Conservation (phyloP, 208 protist species). For the Wallacemonas sp. region DNA sequence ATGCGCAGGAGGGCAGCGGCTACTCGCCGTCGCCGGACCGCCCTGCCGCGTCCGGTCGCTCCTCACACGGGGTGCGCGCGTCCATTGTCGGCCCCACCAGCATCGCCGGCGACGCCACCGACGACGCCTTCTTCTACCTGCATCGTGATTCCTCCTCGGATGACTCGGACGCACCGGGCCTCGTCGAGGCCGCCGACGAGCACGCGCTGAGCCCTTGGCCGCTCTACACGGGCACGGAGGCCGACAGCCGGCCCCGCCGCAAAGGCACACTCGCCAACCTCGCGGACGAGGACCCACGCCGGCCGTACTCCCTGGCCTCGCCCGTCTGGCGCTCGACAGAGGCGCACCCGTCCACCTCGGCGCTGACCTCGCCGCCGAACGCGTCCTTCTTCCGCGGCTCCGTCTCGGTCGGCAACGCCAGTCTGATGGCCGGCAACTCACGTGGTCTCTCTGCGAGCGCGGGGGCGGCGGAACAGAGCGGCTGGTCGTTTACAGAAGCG, state of each 20-base stretch:
- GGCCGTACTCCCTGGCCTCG: no score
- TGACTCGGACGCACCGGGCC: no score
- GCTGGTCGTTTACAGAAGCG: not conserved
- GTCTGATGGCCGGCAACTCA: not conserved
- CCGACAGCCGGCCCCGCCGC: no score
- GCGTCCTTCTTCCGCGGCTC: not conserved
- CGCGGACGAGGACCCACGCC: no score
- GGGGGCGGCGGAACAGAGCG: not conserved
- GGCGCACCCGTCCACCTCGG: not conserved
- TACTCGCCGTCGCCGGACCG: constrained; percentile 1
- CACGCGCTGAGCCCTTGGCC: no score
- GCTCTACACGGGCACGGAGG: no score
- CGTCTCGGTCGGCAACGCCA: not conserved
- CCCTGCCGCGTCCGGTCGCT: not conserved
- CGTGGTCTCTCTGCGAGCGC: not conserved
- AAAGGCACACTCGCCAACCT: no score
- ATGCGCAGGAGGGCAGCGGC: not conserved
- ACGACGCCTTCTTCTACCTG: constrained; percentile 3
- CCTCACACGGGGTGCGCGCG: not conserved
- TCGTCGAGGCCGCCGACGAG: no score
- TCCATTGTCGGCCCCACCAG: not conserved
- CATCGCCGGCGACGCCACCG: not conserved
- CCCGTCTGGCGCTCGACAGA: constrained; percentile 19
- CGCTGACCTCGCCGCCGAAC: not conserved
- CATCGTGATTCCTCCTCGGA: not conserved